Base-by-base conservation (phyloP, 202 grass and related monocot genomes). In the Sporobolus alterniflorus region DNA sequence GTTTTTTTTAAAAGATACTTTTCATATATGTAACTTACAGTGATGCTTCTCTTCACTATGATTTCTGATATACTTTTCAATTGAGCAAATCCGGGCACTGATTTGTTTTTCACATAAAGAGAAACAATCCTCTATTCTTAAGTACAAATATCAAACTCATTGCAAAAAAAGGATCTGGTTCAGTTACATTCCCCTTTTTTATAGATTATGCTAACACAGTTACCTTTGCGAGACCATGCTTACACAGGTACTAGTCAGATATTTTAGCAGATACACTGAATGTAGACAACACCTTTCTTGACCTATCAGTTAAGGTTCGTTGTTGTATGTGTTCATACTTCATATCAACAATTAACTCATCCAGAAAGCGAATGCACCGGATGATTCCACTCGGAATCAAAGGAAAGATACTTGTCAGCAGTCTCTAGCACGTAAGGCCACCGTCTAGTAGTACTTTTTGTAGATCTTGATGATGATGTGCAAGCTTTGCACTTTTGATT, bases 281-380 rank as follows among this genome's bases (percentile, higher is more conserved):
- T 13, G 34, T 67, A 49, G 20, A 61, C 25, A 22, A n/a, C 34
- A 43, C 15, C 36, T 50, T 66, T 89, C 47, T 22, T 48, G 0
- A 32, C 31, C 5, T 30, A 56, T 72, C 22, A 39, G 75, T 25
- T 77, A 81, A 34, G 47, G 44, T 71, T 26, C 43, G 28, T 50
- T 49, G 13, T 46, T 8, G 21, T 47, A 64, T 56, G 72, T 77
- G 88, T 82, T 76, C 83, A 77, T 72, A 89, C 77, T 85, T 85
- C 82, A 67, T 43, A 71, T 82, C 78, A 77, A 59, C 56, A 85
- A 18, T 76, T 16, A 66, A 78, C 59, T 49, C 73, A 44, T 52
- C 29, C 73, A 85, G 29, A 15, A 78, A 86, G 59, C 25, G 60
- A 78, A 64, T 81, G 56, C 28, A 42, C 24, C 15, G 72, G 48